Conservation (phyloP, 2,329 filamentous ascomycete genomes). For the Colletotrichum sp. region DNA sequence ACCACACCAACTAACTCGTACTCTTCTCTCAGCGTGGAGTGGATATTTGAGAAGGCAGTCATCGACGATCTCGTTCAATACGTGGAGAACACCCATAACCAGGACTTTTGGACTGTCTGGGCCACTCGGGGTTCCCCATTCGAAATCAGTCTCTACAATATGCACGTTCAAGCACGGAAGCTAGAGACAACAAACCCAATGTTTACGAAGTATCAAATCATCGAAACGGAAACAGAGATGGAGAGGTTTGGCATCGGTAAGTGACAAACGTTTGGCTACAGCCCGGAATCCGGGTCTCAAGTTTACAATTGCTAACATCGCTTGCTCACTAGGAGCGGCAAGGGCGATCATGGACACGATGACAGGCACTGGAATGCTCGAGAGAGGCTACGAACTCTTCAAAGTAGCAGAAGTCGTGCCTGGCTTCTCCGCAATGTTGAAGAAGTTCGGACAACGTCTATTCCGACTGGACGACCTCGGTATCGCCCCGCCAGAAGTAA, state of each 20-base stretch:
- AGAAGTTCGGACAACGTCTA: background rate
- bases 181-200: background rate
- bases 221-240: conserved; percentile 5
- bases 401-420: background rate
- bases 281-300: background rate
- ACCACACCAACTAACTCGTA: background rate
- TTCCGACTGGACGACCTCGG: background rate
- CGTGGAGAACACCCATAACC: background rate
- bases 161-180: conserved; percentile 5
- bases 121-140: background rate
- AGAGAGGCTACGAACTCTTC: background rate
- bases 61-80: background rate
- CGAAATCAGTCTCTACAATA: conserved; percentile 3
- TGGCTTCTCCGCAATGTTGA: background rate
- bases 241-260: background rate
- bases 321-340: background rate
- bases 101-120: conserved; percentile 11
- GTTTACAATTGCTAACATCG: background rate
- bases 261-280: background rate
- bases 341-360: background rate
- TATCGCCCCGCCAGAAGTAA: background rate
- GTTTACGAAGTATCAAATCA: background rate
- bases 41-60: background rate
- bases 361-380: background rate
- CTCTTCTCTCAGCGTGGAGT: background rate